These are phyloP conservation scores for Carallia pectinifolia DNA, from an alignment of 345 rosid species.

Conservation along the genomic window DNA sequence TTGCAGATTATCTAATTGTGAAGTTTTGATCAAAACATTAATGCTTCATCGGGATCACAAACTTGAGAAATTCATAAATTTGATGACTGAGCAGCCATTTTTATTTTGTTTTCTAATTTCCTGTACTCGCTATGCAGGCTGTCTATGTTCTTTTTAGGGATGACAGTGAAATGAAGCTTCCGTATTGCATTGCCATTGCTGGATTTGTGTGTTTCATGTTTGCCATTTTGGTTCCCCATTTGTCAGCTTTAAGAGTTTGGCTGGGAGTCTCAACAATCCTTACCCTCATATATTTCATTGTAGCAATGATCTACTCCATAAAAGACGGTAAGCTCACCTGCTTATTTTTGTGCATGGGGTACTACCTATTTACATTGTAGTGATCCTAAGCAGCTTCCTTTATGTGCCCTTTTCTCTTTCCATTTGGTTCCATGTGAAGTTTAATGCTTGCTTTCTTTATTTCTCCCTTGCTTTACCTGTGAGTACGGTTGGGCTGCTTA, in stretches of 20 bases:
- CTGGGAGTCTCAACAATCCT: slow-evolving; percentile 75
- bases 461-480: no score
- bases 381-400: not conserved
- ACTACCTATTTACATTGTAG: not conserved
- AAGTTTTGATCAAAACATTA: no score
- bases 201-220: slow-evolving; percentile 59
- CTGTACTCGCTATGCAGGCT: slow-evolving; percentile 42
- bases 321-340: slow-evolving; percentile 53
- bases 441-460: no score
- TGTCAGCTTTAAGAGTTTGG: slow-evolving; percentile 84
- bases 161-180: slow-evolving; percentile 52
- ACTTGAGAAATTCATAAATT: no score
- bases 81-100: not conserved
- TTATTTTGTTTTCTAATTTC: not conserved
- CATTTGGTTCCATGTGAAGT: no score
- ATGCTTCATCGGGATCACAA: no score
- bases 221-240: slow-evolving; percentile 79
- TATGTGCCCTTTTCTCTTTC: not conserved
- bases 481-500: no score
- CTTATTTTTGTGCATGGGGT: not conserved
- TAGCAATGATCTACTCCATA: slow-evolving; percentile 58
- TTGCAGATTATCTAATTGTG: no score
- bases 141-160: slow-evolving; percentile 47
- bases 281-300: slow-evolving; percentile 56
- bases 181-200: slow-evolving; percentile 49